Base-by-base conservation (phyloP, 495 filamentous ascomycete genomes). In the Penicillium crystallinum region DNA sequence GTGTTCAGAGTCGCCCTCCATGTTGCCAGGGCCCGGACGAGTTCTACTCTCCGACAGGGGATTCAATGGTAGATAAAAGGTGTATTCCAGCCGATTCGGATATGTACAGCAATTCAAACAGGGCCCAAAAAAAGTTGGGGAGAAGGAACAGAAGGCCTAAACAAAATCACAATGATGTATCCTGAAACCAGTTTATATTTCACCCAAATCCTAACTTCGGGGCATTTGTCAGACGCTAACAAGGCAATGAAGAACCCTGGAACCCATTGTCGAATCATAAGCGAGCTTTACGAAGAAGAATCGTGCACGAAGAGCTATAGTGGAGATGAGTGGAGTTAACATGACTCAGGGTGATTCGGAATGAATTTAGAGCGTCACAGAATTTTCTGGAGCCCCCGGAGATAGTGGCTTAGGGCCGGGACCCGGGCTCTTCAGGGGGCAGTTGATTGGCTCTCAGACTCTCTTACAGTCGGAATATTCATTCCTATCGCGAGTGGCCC, bases 1-100 rank as follows among this genome's bases (percentile, higher is more conserved):
- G 9, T 23, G 62, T 45, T 33, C 36, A 22, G 53, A 44, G 39
- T 51, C 36, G 48, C 48, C 52, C 46, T 64, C 64, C 62, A 67
- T 64, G 52, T 60, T 48, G 57, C 53, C 49, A 47, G 36, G 10
- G 44, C 31, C 19, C 4, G 34, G 25, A 19, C 31, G 30, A 7
- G 14, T 10, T 51, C 34, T 56, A 59, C 54, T 60, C 40, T 35
- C 29, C 36, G 50, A 38, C 7, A 36, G 21, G n/a, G n/a, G 15
- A 35, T 18, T 46, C 62, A 58, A 59, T 58, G 37, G 49, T 19
- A 49, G 53, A 50, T 44, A 46, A 45, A 38, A 22, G 15, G n/a
- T n/a, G n/a, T n/a, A n/a, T n/a, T n/a, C n/a, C n/a, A n/a, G n/a
- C n/a, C n/a, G n/a, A n/a, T n/a, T n/a, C n/a, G n/a, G n/a, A n/a